Conservation (phyloP, 192 early-diverging fungal species). For the Dispira simplex region DNA sequence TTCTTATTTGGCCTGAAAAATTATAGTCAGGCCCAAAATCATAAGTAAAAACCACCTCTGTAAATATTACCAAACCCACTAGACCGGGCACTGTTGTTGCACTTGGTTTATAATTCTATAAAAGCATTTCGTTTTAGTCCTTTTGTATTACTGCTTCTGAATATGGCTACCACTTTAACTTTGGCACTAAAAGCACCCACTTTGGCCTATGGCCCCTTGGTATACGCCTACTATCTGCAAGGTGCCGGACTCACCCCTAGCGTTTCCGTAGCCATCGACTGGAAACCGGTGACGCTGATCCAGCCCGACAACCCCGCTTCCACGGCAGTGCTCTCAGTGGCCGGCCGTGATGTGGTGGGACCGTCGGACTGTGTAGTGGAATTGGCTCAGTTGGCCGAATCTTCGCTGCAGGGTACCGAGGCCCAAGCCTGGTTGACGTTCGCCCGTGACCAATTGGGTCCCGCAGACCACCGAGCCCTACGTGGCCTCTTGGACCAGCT, state of each 20-base stretch:
- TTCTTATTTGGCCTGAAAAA: too few species aligned
- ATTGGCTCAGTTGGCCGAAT: not conserved
- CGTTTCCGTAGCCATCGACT: slow-evolving; percentile 23
- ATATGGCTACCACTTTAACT: slow-evolving; percentile 29
- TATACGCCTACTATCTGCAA: slow-evolving; percentile 9
- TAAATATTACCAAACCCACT: too few species aligned
- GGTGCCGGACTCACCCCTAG: not conserved
- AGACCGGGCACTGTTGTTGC: too few species aligned
- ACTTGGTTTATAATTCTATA: too few species aligned
- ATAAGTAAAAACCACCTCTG: too few species aligned
- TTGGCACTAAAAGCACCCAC: slow-evolving; percentile 40
- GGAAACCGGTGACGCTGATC: slow-evolving; percentile 29
- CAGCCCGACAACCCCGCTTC: slow-evolving; percentile 21
- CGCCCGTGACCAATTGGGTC: slow-evolving; percentile 39
- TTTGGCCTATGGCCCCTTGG: slow-evolving; percentile 25
- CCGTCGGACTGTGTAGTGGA: slow-evolving; percentile 12
- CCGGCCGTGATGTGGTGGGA: slow-evolving; percentile 14
- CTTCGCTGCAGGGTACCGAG: slow-evolving; percentile 4
- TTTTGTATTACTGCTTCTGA: not conserved
- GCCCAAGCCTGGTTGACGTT: slow-evolving; percentile 16
- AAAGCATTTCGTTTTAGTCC: not conserved
- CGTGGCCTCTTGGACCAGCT: slow-evolving; percentile 48
- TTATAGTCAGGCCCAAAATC: too few species aligned
- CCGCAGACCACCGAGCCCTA: slow-evolving; percentile 53
- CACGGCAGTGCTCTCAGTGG: slow-evolving; percentile 18